Evolutionary conservation across 2,329 filamentous ascomycete species (phyloP), one percentile per base, ranked within the genome.

Genomic region (Sclerotiophoma versabilis): DNA sequence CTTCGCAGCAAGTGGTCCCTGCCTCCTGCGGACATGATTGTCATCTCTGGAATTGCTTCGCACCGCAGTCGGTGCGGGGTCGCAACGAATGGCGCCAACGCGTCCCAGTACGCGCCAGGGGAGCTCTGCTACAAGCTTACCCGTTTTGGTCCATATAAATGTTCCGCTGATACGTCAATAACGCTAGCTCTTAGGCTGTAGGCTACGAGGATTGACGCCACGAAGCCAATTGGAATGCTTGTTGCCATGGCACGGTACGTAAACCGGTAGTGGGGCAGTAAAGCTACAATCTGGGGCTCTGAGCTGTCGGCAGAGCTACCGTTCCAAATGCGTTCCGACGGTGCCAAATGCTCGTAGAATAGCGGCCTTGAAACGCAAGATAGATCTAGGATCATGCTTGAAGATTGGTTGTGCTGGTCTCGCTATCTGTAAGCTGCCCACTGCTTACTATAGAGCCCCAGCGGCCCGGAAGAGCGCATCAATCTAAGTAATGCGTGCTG

Each of bases 11-110:
- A 62, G 52, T 68, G 68, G 68, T 37, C 55, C 38, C 38, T 59
- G 49, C 58, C 61, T 55, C 44, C 41, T 58, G 62, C 61, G 65
- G 69, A 61, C 62, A 66, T 64, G 58, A 63, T 62, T 49, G 60
- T 68, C 64, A 49, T 65, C 64, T 73, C 68, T 68, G 70, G 70
- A 64, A 70, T 64, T 63, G 57, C 60, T 65, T 64, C 62, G 60
- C 61, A 64, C 57, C 56, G 64, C 58, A 49, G 56, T 60, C 55
- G 62, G 67, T 72, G 71, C 71, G 72, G 72, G 72, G 70, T 73
- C 56, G 49, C 57, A 63, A 65, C 72, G 68, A 73, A 73, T 75
- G 49, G 62, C 62, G 57, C 65, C 48, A 54, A 57, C 57, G 43
- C 60, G 60, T 50, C 48, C 38, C 30, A 58, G 33, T 60, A 63